Evolutionary conservation across 2,329 filamentous ascomycete genomes (phyloP).

Genomic region (Aspergillus ibericus): DNA sequence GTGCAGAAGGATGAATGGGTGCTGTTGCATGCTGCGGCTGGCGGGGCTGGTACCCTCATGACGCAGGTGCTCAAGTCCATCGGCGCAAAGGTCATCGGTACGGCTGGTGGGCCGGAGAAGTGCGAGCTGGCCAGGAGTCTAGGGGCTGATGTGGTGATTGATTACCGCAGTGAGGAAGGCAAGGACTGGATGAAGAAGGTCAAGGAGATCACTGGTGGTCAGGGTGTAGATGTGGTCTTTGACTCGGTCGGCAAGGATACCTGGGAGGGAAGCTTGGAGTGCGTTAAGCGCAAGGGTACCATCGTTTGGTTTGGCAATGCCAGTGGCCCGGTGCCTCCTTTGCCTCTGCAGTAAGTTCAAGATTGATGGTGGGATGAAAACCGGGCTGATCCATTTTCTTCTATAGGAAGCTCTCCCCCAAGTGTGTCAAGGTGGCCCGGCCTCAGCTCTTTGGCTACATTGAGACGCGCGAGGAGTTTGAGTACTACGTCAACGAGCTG

Average conservation of each 20-base stretch:
- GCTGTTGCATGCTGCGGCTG: conserved; percentile 81
- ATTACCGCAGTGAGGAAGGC: conserved; percentile 80
- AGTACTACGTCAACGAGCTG: conserved; percentile 68
- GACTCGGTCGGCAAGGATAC: conserved; percentile 85
- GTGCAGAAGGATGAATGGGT: conserved; percentile 78
- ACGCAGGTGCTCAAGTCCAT: conserved; percentile 71
- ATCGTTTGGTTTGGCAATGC: conserved; percentile 81
- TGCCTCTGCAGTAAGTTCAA: conserved; percentile 59
- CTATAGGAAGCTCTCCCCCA: conserved; percentile 57
- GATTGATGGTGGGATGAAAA: conserved; percentile 16
- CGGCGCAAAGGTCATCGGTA: conserved; percentile 77
- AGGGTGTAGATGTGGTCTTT: conserved; percentile 75
- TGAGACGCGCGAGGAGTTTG: conserved; percentile 66
- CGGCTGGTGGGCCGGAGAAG: conserved; percentile 73
- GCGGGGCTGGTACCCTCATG: conserved; percentile 74
- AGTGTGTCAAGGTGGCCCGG: conserved; percentile 76
- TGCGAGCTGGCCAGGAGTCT: conserved; percentile 63
- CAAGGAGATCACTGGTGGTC: conserved; percentile 77
- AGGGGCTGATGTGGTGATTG: conserved; percentile 71
- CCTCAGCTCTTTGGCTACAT: conserved; percentile 73
- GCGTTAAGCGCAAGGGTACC: conserved; percentile 73
- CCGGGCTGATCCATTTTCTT: conserved; percentile 11
- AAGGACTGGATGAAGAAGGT: conserved; percentile 76
- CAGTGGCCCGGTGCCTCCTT: conserved; percentile 72
- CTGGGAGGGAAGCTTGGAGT: conserved; percentile 74